These are phyloP conservation scores for Lecanicillium sp. DNA, from an alignment of 2,329 filamentous ascomycete genomes.

Conservation along the genomic window DNA sequence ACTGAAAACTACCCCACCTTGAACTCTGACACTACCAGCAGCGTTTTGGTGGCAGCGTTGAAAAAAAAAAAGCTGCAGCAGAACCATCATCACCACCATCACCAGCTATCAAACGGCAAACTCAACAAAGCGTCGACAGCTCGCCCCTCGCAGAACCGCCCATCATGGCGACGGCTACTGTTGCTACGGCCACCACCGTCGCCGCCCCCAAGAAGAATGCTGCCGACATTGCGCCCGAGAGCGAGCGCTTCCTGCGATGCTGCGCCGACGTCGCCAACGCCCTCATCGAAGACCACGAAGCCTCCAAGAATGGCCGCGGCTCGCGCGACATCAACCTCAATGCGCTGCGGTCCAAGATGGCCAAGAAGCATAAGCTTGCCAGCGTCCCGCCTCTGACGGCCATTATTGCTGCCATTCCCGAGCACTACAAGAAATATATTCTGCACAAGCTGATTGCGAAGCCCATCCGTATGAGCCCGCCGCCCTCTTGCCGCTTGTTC, in stretches of 20 bases:
- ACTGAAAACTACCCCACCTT: too few relatives aligned
- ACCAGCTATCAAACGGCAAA: too few relatives aligned
- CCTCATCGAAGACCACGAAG: constrained; percentile 89
- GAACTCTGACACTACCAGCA: too few relatives aligned
- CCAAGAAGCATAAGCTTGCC: constrained; percentile 86
- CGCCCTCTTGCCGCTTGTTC: too few relatives aligned
- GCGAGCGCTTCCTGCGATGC: constrained; percentile 86
- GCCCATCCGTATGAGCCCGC: constrained; percentile 63
- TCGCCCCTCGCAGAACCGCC: background rate
- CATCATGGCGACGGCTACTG: constrained; percentile 42
- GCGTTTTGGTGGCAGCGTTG: too few relatives aligned
- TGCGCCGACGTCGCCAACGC: constrained; percentile 93
- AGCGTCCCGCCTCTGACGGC: constrained; percentile 87
- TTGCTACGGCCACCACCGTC: constrained; percentile 53
- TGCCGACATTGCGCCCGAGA: constrained; percentile 76
- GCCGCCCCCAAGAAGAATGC: constrained; percentile 54
- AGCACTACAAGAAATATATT: constrained; percentile 99
- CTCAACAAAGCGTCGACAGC: too few relatives aligned
- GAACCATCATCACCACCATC: too few relatives aligned
- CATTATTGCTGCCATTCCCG: constrained; percentile 96
- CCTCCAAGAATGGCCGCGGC: constrained; percentile 63
- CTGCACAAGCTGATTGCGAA: constrained; percentile 94
- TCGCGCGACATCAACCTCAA: constrained; percentile 92
- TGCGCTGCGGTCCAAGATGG: constrained; percentile 71
- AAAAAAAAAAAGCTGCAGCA: too few relatives aligned